Evolutionary conservation across 768 basidiomycete species (phyloP), one percentile per base, ranked within the genome.

Genomic region (Amanita rubescens): DNA sequence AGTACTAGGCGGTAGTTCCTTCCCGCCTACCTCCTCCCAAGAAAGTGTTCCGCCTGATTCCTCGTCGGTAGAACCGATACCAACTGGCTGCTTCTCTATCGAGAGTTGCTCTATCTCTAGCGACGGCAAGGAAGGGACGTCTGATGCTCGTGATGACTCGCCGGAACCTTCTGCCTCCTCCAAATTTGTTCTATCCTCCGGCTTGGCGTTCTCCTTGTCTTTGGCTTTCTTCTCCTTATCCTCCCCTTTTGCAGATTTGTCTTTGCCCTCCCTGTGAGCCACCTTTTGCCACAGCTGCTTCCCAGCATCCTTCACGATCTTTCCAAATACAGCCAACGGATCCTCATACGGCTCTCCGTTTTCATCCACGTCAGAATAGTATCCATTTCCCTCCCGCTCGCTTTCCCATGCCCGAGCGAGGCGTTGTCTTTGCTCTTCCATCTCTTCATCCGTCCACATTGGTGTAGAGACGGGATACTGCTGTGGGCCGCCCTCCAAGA

Each of bases 201-300:
- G 5, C 17, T 45, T 35, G 20, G 12, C 44, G 11, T 52, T 39
- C 19, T 50, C 51, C 37, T 60, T 41, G 37, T 44, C 41, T 41
- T 17, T 51, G 35, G 57, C 24, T 38, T 54, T 38, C 53, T 55
- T 34, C 27, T 17, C 27, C 9, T 50, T 20, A 4, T 63, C 54
- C 55, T 63, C 60, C 32, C 58, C 55, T 15, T 41, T 54, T 19
- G n/a, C 55, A 4, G 33, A 55, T 42, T 54, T 54, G 56, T 62
- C 55, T 39, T 61, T 45, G 71, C 64, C 64, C 70, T 75, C 53
- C 48, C 48, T 30, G 44, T 65, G 56, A 51, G 73, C 73, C 49
- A 81, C 66, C 62, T 70, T 75, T 61, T 65, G 73, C 81, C 80
- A 82, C 25, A 82, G 58, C 37, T 67, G 69, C 62, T 67, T 73